Base-by-base conservation (phyloP, 495 filamentous ascomycete species). In the Astrothelium macrocarpum region DNA sequence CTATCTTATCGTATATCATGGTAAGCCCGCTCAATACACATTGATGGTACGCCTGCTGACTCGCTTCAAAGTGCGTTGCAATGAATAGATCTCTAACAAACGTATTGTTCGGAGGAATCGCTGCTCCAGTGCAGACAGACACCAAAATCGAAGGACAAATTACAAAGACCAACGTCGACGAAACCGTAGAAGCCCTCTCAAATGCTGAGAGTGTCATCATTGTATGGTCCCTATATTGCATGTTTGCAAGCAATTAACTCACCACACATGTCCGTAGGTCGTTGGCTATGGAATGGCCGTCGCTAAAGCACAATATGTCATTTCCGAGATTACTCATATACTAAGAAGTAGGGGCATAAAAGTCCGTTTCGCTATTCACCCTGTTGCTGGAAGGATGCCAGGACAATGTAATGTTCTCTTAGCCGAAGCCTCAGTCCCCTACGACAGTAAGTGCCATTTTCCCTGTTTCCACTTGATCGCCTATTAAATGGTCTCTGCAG, bases 201-300 rank as follows among this genome's bases (percentile, higher is more conserved):
- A 85, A 85, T 56, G 86, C 87, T 1, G 87, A 90, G 67, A 88
- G 77, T 42, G 88, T 91, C 63, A 90, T 93, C 64, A 90, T 93
- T 36, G 84, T 74, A 70, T 26, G 72, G 62, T 23, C 25, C 20
- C 9, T 28, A 2, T 12, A 25, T 23, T 18, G 16, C 49, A 56
- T 29, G 29, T 29, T 20, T 56, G 25, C 23, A 9, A 20, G 18
- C 12, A 31, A 36, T n/a, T 36, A 4, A 36, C 12, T 32, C 7
- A 23, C 2, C 36, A 23, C 11, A 36, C 31, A 4, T 34, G 16
- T 36, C n/a, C 2, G 16, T 26, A 60, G 59, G 59, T 90, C 2
- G 88, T 91, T 14, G 89, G 89, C 1, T 93, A 93, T 61, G 89
- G 89, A 43, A 93, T 93, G 89, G 89, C 89, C 0, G 89, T 93